Base-by-base conservation (phyloP, 495 filamentous ascomycete genomes). In the Lasiosphaeriaceae sp. region DNA sequence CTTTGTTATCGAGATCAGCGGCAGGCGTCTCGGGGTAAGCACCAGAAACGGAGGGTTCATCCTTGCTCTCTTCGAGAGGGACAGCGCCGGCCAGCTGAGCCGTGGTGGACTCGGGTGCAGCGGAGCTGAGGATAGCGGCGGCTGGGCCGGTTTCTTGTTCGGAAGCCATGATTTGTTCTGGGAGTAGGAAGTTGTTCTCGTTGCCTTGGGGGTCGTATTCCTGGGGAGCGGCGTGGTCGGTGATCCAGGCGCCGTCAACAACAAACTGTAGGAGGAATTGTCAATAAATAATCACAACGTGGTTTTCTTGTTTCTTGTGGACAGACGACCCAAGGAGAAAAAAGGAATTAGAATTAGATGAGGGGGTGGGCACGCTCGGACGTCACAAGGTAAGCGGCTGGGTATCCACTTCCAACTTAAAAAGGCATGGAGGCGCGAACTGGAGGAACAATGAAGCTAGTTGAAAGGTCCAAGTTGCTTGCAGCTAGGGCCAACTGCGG, bases 171-270 rank as follows among this genome's bases (percentile, higher is more conserved):
- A 96, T 87, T 60, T 89, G 80, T 55, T 90, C 81, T 16, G 88
- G 84, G 12, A 83, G 78, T 29, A 98, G 79, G 50, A 97, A 79
- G 83, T 96, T 97, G 78, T 97, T 97, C 54, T 89, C 77, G 79
- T 91, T 94, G 58, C 86, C 83, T 50, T 81, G 72, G 46, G 78
- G 79, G 78, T 96, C 94, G 57, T 77, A 80, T 73, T 96, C 90
- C 71, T 88, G 83, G 24, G 89, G 89, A 21, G 83, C 86, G 50
- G 83, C 81, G 62, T 83, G 84, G 68, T 96, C 89, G 59, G 85
- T 89, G 21, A 81, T 84, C 94, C 94, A 98, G 56, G 76, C 80
- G 44, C 84, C 86, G 81, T 98, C 92, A 46, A 95, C 93, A 61
- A 97, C 88, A 73, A 96, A 97, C 90, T 96, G 60, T 54, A 31